These are phyloP conservation scores for Xylaria sp. DNA, from an alignment of 2,329 filamentous ascomycete genomes.

Conservation along the genomic window DNA sequence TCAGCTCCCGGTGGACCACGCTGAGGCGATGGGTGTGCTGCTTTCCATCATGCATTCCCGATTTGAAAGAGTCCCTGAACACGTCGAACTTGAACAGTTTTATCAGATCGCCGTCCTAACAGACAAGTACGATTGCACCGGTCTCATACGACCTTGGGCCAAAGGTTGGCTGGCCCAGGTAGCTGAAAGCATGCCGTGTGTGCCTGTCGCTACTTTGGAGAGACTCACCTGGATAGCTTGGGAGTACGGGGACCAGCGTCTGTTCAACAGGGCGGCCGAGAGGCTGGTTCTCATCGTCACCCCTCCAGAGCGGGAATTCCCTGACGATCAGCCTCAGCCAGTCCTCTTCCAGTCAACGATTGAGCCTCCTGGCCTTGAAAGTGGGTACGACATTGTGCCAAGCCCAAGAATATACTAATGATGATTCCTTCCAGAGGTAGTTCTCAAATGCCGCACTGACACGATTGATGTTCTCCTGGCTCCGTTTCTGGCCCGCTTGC, in stretches of 20 bases:
- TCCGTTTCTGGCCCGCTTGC: too few relatives aligned
- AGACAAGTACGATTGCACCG: not conserved
- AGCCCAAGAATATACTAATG: too few relatives aligned
- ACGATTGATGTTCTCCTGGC: too few relatives aligned
- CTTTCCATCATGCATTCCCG: not conserved
- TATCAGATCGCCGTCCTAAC: not conserved
- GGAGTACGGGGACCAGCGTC: not conserved
- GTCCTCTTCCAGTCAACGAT: too few relatives aligned
- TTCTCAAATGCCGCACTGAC: too few relatives aligned
- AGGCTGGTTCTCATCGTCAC: not conserved
- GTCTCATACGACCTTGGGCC: not conserved
- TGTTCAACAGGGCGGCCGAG: not conserved
- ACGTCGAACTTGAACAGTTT: not conserved
- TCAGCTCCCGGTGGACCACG: not conserved
- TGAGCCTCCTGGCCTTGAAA: too few relatives aligned
- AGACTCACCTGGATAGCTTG: not conserved
- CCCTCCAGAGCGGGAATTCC: not conserved
- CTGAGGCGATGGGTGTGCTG: not conserved
- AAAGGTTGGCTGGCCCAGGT: not conserved
- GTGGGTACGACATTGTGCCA: too few relatives aligned
- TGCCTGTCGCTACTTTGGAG: not conserved
- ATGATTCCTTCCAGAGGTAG: too few relatives aligned
- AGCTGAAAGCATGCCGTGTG: not conserved
- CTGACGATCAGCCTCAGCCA: too few relatives aligned
- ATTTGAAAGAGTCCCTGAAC: not conserved